These are phyloP conservation scores for Rhododendron kiyosumense DNA, from an alignment of 148 eudicot genomes.

Conservation along the genomic window DNA sequence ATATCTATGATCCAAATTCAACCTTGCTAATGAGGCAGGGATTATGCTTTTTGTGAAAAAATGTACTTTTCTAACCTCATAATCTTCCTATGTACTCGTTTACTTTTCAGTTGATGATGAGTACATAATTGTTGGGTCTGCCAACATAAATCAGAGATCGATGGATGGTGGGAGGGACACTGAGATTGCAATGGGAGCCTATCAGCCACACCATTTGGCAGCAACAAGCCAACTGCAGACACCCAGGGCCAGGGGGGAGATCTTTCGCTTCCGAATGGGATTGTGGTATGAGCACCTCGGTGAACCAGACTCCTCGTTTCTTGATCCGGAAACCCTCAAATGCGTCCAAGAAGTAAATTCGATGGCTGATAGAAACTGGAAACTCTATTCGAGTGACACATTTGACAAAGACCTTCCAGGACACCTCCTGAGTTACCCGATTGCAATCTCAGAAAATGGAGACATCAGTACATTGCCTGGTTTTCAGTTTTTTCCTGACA, in stretches of 20 bases:
- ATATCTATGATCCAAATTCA: neutral
- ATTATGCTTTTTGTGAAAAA: neutral
- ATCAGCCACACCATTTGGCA: constrained; percentile 30
- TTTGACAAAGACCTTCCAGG: constrained; percentile 31
- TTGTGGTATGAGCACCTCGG: constrained; percentile 40
- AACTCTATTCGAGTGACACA: constrained; percentile 16
- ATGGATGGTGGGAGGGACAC: constrained; percentile 41
- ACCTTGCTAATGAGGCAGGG: neutral
- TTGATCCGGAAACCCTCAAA: constrained; percentile 21
- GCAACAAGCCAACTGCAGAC: constrained; percentile 12
- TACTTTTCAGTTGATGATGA: constrained; percentile 34
- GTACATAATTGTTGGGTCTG: constrained; percentile 41
- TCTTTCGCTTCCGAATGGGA: constrained; percentile 29
- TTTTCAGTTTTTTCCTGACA: constrained; percentile 44
- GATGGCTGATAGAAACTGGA: constrained; percentile 26
- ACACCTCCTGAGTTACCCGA: constrained; percentile 38
- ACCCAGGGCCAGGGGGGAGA: constrained; percentile 25
- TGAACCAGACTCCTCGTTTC: constrained; percentile 11
- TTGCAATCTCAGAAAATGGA: constrained; percentile 26
- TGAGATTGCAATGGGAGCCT: constrained; percentile 43
- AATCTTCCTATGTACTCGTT: too few species aligned
- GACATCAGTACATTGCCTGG: constrained; percentile 29
- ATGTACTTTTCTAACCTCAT: neutral
- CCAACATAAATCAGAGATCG: constrained; percentile 33
- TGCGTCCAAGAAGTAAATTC: constrained; percentile 24